phyloP scores from a whole-genome alignment of 1,139 yeast species.

The Zygoascus sp. region DNA sequence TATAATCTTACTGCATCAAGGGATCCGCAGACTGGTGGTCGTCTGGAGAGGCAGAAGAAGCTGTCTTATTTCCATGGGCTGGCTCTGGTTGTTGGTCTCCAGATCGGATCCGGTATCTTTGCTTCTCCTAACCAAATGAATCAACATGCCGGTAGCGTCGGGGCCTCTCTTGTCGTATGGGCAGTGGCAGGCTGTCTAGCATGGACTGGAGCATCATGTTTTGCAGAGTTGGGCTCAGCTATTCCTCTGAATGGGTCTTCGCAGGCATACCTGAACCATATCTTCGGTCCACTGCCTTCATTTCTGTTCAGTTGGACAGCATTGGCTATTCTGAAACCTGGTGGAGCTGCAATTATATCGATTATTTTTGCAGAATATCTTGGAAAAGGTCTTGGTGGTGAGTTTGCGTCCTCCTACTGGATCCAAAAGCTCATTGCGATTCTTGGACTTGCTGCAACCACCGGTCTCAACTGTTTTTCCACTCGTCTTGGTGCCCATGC shows the following conservation, averaged over 20 bases:
- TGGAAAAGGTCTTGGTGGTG: conserved; percentile 23
- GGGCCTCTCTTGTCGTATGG: conserved; percentile 39
- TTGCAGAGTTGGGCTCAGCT: conserved; percentile 41
- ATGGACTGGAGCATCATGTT: conserved; percentile 44
- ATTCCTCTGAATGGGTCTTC: conserved; percentile 42
- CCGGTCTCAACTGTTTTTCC: conserved; percentile 33
- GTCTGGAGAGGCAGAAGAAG: conserved; percentile 35
- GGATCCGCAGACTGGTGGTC: conserved; percentile 25
- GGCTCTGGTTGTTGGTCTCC: conserved; percentile 40
- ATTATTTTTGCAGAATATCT: conserved; percentile 40
- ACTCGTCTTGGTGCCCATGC: conserved; percentile 36
- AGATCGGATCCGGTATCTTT: conserved; percentile 43
- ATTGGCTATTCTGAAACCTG: conserved; percentile 39
- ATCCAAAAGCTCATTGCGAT: conserved; percentile 34
- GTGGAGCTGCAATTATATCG: conserved; percentile 40
- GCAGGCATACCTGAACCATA: conserved; percentile 39
- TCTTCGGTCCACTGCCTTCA: conserved; percentile 39
- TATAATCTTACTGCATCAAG: conserved; percentile 31
- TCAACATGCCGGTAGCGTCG: conserved; percentile 38
- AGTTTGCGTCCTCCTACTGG: conserved; percentile 27
- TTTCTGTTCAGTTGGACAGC: conserved; percentile 42
- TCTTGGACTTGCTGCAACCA: conserved; percentile 29
- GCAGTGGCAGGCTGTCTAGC: conserved; percentile 39
- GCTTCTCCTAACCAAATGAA: conserved; percentile 41
- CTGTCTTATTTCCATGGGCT: conserved; percentile 38